Evolutionary conservation across 768 basidiomycete species (phyloP), one percentile per base, ranked within the genome.

Genomic region (Hypholoma sublateritium): DNA sequence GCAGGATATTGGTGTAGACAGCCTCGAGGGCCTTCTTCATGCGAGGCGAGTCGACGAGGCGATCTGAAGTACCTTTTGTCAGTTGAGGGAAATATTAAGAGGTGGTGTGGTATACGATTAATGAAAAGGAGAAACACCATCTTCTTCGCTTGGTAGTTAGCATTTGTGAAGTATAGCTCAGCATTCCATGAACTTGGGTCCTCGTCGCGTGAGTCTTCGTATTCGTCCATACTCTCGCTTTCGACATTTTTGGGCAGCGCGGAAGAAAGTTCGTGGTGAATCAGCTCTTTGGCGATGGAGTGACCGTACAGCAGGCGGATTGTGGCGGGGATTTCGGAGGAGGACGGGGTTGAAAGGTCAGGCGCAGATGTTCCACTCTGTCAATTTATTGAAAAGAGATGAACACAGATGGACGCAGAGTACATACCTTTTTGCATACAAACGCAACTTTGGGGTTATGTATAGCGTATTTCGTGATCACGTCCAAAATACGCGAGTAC

Each of bases 381-480:
- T 3, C 53, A 25, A 59, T 17, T 47, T 28, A n/a, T 13, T 42
- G 12, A 47, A 22, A 17, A 28, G 41, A 48, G 21, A 6, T 28
- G 28, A 32, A 9, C 5, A 32, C 9, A 32, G 2, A 32, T 32
- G 9, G 28, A 32, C 3, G 2, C 28, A 32, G 28, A 32, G 28
- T 32, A 32, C 28, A 17, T 48, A 89, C 93, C 83, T 98, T 98
- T 71, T 91, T 95, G 79, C 95, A 98, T 0, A 86, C 78, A 73
- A 98, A 96, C 0, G 94, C 81, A 3, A 95, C 85, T 11, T 81
- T 83, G 0, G 96, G 84, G 67, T 99, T 98, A 69, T 99, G 97
- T 9, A 95, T 80, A 0, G 97, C 93, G 67, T 99, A 99, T 59
- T 89, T 91, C 2, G 91, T 92, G 24, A 98, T 78, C 9, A 98